phyloP scores from a whole-genome alignment of 305 asterid genomes.

The Fraxinus sp. region DNA sequence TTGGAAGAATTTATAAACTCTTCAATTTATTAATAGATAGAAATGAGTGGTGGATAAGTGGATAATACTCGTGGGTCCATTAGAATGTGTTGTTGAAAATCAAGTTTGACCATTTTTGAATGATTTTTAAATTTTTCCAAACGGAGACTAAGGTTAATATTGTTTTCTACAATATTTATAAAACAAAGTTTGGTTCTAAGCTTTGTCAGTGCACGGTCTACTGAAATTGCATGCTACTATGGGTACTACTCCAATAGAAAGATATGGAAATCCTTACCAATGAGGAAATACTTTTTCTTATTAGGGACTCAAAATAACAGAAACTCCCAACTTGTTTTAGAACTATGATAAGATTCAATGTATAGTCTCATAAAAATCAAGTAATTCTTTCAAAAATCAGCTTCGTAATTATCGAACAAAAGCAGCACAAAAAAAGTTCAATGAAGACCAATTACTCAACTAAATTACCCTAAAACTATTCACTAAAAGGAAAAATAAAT shows the following conservation, averaged over 20 bases:
- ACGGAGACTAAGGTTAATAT: no score
- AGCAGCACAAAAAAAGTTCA: background rate
- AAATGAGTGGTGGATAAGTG: no score
- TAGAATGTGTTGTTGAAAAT: no score
- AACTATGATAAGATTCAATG: background rate
- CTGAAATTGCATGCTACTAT: background rate
- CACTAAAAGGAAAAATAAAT: background rate
- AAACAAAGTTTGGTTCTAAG: background rate
- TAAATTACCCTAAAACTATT: background rate
- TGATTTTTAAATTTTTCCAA: no score
- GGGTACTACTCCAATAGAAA: background rate
- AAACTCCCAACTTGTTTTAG: background rate
- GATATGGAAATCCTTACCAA: background rate
- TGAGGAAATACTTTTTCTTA: background rate
- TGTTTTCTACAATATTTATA: background rate
- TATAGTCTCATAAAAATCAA: background rate
- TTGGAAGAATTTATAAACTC: background rate
- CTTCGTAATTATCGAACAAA: background rate
- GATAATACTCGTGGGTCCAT: no score
- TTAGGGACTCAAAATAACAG: background rate
- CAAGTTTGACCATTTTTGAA: no score
- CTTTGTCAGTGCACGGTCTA: background rate
- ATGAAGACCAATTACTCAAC: no score
- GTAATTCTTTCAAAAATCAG: background rate
- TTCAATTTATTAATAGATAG: no score